Base-by-base conservation (phyloP, 139 green algal species). In the Chlorokybus atmophyticus region DNA sequence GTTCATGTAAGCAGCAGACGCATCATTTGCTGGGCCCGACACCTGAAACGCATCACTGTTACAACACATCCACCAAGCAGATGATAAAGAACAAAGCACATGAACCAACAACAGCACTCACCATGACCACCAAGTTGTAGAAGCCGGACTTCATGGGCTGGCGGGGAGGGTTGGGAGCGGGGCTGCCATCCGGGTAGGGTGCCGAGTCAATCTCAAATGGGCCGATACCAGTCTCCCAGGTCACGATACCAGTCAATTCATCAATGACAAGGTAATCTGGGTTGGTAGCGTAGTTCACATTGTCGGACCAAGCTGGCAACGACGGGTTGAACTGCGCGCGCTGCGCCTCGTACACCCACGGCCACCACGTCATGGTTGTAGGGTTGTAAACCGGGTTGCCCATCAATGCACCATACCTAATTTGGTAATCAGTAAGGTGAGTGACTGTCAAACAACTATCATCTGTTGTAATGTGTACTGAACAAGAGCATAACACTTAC, bases 251-350 rank as follows among this genome's bases (percentile, higher is more conserved):
- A 4, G 32, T 29, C 7, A 42, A 48, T n/a, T 28, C 17, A 49
- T 68, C 52, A 7, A 68, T 63, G 3, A 41, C 27, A 8, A 68
- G 24, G 35, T 68, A 14, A n/a, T 50, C 42, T 3, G 60, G 60
- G 23, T n/a, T 4, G 60, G 42, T 38, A 6, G 60, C 35, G 19
- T 49, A 26, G 52, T 68, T 68, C 24, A 1, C 38, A 24, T 2
- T 29, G 50, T 53, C 52, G n/a, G 57, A n/a, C 60, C 60, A 68
- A 23, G 49, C 10, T n/a, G 54, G 38, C 21, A 23, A 23, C 25
- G 14, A 27, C 29, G 17, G 10, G 17, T 42, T 48, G 8, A 10
- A 29, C 14, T 14, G 10, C 25, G 17, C n/a, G 51, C 51, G n/a
- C 8, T 49, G 17, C 51, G n/a, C 29, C 17, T 50, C n/a, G 27